Evolutionary conservation across 108 stramenopile genomes (phyloP), one percentile per base, ranked within the genome.

Genomic region (Skeletonema costatum): DNA sequence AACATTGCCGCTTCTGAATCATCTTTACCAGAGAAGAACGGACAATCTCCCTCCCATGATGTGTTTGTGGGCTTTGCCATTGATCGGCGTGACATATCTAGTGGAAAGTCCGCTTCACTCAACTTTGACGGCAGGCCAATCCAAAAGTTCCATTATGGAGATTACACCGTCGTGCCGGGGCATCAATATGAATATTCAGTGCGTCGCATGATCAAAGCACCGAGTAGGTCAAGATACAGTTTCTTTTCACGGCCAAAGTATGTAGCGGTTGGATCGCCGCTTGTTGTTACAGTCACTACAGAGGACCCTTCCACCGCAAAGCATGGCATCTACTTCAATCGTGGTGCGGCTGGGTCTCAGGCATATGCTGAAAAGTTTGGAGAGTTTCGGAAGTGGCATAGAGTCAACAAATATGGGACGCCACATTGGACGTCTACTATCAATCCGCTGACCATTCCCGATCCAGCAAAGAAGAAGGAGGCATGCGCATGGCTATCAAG

Each of bases 271-370:
- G 75, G 81, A 17, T 61, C 74, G 5, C 31, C 75, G 9, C 60
- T 75, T 41, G 19, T 46, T 38, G 50, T 82, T 12, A 67, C 17
- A 46, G 65, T 75, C 16, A 48, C 60, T 13, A 82, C 81, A 44
- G 81, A 82, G 61, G 81, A 82, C 48, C 75, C 81, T 17, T 35
- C 29, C 0, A 16, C 48, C 31, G 67, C 74, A 1, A 61, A 59
- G n/a, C 81, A 82, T 53, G 81, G 81, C 1, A 46, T 82, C 8
- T 82, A 56, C 66, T 82, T 82, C 71, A 82, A 82, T 29, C 72
- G 81, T 4, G 81, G 74, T 35, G 70, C 63, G 30, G 75, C 80
- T 13, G 80, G 74, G 13, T 81, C 81, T 9, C 70, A 72, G 11
- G 81, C 81, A n/a, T 82, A 82, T 48, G 38, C 32, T 42, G 58